Percentiles rank a stretch among this genome's conserved stretches.
phyloP scores from a whole-genome alignment of 1,139 yeast species.

The Geotrichum cucujoidarum region DNA sequence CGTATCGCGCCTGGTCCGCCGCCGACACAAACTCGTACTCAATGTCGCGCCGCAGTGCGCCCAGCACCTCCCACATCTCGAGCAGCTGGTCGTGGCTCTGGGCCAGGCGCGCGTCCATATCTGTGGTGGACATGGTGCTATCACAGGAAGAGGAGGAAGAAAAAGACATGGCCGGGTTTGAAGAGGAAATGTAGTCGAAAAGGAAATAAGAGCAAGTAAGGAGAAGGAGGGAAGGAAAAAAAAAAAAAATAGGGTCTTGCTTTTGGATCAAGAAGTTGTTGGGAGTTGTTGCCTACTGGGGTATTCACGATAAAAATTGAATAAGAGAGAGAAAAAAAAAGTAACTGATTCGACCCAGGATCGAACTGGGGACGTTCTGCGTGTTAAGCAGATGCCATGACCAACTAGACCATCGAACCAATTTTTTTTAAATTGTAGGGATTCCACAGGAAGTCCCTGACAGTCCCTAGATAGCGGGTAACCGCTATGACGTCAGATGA shows the following conservation, averaged over 20 bases:
- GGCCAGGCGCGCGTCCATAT: not conserved
- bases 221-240: not conserved
- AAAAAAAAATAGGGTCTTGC: not conserved
- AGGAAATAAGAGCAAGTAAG: not conserved
- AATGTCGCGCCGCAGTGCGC: not conserved
- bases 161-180: not conserved
- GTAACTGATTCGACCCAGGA: conserved; percentile 67
- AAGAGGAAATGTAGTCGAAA: not conserved
- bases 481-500: too few relatives aligned
- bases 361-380: conserved; percentile 99
- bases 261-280: too few relatives aligned
- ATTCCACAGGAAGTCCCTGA: too few relatives aligned
- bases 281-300: too few relatives aligned
- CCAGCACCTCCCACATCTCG: not conserved
- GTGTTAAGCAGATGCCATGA: conserved; percentile 99
- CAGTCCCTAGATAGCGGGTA: too few relatives aligned
- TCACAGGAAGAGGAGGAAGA: too few relatives aligned
- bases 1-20: too few relatives aligned
- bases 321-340: too few relatives aligned
- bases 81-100: not conserved
- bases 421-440: too few relatives aligned
- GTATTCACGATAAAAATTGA: too few relatives aligned
- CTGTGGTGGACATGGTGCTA: too few relatives aligned
- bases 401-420: conserved; percentile 99
- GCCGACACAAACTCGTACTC: too few relatives aligned